phyloP scores from a whole-genome alignment of 2,329 filamentous ascomycete genomes.

The Trichoderma brevicompactum region DNA sequence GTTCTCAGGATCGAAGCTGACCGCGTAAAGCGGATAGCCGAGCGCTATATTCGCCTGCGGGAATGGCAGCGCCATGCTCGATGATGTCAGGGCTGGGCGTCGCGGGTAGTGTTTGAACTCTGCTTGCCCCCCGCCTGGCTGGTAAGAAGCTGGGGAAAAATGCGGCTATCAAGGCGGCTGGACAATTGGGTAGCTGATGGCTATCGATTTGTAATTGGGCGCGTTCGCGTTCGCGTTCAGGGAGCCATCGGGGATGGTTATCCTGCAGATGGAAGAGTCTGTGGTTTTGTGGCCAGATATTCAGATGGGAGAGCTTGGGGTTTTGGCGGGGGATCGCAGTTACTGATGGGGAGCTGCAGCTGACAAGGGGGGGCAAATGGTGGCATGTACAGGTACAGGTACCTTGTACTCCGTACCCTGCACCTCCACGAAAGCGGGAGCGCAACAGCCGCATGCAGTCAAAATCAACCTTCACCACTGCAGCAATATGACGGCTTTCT shows the following conservation, averaged over 20 bases:
- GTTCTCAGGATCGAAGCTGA: conserved; percentile 85
- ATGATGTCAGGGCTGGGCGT: conserved; percentile 21
- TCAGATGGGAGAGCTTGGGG: conserved; percentile 12
- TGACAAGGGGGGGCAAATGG: conserved; percentile 7
- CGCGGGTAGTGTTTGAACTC: not conserved
- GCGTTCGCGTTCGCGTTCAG: conserved; percentile 8
- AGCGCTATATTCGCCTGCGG: conserved; percentile 66
- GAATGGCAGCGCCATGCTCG: conserved; percentile 47
- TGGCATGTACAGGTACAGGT: not conserved
- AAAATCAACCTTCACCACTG: not conserved
- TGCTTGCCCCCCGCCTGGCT: not conserved
- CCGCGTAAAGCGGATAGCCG: conserved; percentile 82
- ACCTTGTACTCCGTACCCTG: not conserved
- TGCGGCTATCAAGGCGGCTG: not conserved
- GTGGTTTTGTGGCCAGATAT: conserved; percentile 24
- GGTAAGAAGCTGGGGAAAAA: not conserved
- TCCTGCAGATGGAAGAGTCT: conserved; percentile 1
- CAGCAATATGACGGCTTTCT: no score
- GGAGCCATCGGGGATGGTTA: conserved; percentile 13
- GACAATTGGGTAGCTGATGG: not conserved
- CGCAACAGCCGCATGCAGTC: not conserved
- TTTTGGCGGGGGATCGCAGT: conserved; percentile 21
- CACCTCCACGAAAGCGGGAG: not conserved
- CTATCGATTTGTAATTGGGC: conserved; percentile 5
- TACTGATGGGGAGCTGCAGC: not conserved